These are phyloP conservation scores for Rhizopogon vinicolor DNA, from an alignment of 768 basidiomycete species.

Conservation along the genomic window DNA sequence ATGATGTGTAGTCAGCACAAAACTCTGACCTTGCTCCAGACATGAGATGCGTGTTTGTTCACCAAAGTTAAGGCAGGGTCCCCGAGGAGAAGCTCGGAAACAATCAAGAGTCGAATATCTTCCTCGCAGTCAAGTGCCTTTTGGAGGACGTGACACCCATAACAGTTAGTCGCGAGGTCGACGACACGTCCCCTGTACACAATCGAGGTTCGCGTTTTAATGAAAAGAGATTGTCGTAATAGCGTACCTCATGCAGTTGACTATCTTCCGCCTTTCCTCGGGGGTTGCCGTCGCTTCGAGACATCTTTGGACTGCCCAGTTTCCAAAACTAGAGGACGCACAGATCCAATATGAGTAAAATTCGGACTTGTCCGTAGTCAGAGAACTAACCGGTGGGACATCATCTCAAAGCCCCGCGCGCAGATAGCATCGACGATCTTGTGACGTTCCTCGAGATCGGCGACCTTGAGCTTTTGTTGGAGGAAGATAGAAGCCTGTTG, in stretches of 20 bases:
- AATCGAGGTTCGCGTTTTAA: background rate
- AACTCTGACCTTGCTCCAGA: constrained; percentile 76
- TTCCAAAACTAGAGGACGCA: constrained; percentile 61
- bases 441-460: constrained; percentile 67
- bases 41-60: constrained; percentile 88
- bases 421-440: constrained; percentile 89
- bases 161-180: constrained; percentile 84
- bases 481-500: constrained; percentile 90
- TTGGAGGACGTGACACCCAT: constrained; percentile 85
- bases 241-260: constrained; percentile 76
- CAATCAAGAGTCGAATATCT: constrained; percentile 76
- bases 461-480: constrained; percentile 87
- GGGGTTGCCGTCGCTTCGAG: constrained; percentile 72
- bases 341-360: background rate
- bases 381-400: constrained; percentile 68
- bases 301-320: constrained; percentile 89
- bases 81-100: constrained; percentile 77
- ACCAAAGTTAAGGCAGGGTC: constrained; percentile 85
- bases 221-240: background rate
- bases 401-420: constrained; percentile 83
- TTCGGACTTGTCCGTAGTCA: background rate
- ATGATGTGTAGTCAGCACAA: background rate
- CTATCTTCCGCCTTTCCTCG: constrained; percentile 77
- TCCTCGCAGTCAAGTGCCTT: constrained; percentile 91
- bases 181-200: constrained; percentile 68